These are phyloP conservation scores for Umbilicus rupestris DNA, from an alignment of 164 flowering plant genomes.

Conservation along the genomic window DNA sequence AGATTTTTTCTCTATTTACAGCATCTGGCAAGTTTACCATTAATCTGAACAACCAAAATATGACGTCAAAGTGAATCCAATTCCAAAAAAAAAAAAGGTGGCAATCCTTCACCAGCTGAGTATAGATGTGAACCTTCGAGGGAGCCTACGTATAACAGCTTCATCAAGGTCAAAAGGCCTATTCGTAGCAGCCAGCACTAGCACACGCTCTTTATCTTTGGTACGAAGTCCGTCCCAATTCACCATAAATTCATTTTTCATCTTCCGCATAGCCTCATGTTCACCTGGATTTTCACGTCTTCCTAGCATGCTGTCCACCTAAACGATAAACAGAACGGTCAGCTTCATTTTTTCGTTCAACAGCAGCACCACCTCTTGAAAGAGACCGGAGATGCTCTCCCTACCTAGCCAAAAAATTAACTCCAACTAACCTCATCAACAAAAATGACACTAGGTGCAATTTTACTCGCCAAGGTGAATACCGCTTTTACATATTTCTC, in stretches of 20 bases:
- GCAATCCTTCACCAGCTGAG: not conserved
- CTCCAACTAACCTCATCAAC: constrained; percentile 60
- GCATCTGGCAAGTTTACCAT: constrained; percentile 97
- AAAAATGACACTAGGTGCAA: constrained; percentile 71
- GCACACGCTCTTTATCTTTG: constrained; percentile 83
- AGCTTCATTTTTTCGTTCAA: not conserved
- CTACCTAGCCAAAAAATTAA: not conserved
- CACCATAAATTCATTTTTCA: constrained; percentile 83
- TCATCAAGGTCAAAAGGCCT: constrained; percentile 96
- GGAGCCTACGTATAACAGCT: constrained; percentile 80
- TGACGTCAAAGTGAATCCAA: not conserved
- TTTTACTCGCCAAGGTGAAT: constrained; percentile 63
- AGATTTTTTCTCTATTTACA: constrained; percentile 66
- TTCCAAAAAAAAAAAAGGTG: not conserved
- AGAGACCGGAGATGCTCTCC: not conserved
- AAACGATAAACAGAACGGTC: not conserved
- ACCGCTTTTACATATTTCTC: constrained; percentile 80
- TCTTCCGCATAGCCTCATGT: constrained; percentile 83
- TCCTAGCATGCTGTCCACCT: constrained; percentile 86
- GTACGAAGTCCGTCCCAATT: constrained; percentile 88
- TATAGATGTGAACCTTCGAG: constrained; percentile 51
- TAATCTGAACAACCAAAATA: constrained; percentile 39
- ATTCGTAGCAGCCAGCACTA: constrained; percentile 95
- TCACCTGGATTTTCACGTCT: constrained; percentile 76
- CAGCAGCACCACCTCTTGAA: not conserved